Base-by-base conservation (phyloP, 345 rosid species). In the Eutrema japonicum region DNA sequence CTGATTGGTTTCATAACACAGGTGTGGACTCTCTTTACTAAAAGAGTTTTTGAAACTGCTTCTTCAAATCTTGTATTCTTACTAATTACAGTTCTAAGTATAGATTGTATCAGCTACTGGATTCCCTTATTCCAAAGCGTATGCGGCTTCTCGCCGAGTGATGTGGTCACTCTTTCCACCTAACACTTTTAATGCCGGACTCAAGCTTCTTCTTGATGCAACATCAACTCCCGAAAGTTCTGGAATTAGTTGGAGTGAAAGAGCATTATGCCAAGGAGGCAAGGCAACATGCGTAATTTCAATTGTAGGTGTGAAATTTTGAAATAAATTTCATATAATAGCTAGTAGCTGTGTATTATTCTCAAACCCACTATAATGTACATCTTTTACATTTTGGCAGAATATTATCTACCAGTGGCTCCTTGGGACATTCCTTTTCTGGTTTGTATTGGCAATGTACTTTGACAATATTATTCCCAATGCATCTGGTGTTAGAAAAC, bases 211-310 rank as follows among this genome's bases (percentile, higher is more conserved):
- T 38, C 72, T 86, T 63, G 71, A 42, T 8, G 97, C 88, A 42
- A 88, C 91, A 60, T 38, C 75, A 70, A 74, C 88, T 61, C 85
- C 88, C 2, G 78, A 67, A 81, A 83, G 77, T 68, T 64, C 76
- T 47, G 97, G 97, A 62, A 77, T 94, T 51, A 91, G 90, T 79
- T 91, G 98, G 96, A 91, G 83, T 66, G 45, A 82, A 47, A 86
- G 89, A 68, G 64, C 79, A 67, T 33, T 56, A 13, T 91, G 98
- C 73, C 35, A 82, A 61, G 78, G 75, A 29, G 81, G 78, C 56
- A 73, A n/a, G 3, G 8, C 33, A 0, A 76, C 78, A 50, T 94
- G 98, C 73, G 78, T 81, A 32, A 82, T 89, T 38, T 78, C 97
- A 79, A 78, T 91, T 70, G 98, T 94, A 84, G 22, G 22, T 10